Evolutionary conservation across 2,329 filamentous ascomycete species (phyloP), one percentile per base, ranked within the genome.

Genomic region (Xylariaceae sp.): DNA sequence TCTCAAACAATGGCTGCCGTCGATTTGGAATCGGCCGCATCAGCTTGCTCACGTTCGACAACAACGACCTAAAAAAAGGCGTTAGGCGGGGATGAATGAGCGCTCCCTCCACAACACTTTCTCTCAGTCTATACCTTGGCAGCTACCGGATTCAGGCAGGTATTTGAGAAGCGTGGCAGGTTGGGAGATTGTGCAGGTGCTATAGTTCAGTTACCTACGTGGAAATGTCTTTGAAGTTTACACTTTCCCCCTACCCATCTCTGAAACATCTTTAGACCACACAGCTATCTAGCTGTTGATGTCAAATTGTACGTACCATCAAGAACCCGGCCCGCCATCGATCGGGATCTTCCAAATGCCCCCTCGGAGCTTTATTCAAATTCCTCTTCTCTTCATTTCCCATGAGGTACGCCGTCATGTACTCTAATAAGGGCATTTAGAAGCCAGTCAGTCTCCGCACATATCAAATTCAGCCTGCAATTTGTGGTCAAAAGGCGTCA

Each of bases 11-110:
- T 36, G 12, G 34, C 13, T 14, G 17, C 34, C 29, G 42, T 26
- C 36, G 34, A 47, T 47, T 47, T 47, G 45, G 45, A 47, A 47
- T 47, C 33, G 14, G 16, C 15, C 13, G 19, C 33, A 36, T 36
- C 38, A 41, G 35, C 38, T 38, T 29, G 34, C 33, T 26, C 38
- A 38, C 30, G 31, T 39, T 26, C 31, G 18, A 31, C 9, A 17
- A 45, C 45, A 39, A 45, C 42, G 42, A 45, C 7, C 11, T 24
- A 47, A 41, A 30, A 33, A 9, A 35, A 29, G 41, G 28, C 29
- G 31, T 8, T 14, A 26, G 4, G 33, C 12, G 13, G 21, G 13
- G 9, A 7, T 18, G 9, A 18, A 26, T 23, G 13, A 5, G 9
- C 26, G 21, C 21, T 7, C 21, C 11, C 21, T 11, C 11, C 21